Evolutionary conservation across 176 grass and related monocot genomes (phyloP).

Genomic region (Aegilops longissima): DNA sequence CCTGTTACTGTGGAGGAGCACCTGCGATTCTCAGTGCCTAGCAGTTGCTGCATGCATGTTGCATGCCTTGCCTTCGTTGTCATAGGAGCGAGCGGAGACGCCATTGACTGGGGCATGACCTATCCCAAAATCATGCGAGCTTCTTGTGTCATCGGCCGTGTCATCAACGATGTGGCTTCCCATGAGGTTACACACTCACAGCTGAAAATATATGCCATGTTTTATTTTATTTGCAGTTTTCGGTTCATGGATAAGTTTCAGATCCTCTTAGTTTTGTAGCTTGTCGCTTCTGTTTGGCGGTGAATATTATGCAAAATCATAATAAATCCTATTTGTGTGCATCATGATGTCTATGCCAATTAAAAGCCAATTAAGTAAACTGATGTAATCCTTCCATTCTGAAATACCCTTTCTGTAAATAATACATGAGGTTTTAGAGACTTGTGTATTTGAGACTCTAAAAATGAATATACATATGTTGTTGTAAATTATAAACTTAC

Average conservation of each 20-base stretch:
- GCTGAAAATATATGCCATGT: neutral
- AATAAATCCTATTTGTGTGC: too few species aligned
- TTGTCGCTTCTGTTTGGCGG: too few species aligned
- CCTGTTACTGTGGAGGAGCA: neutral
- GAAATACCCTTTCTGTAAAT: neutral
- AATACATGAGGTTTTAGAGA: too few species aligned
- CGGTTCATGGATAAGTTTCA: neutral
- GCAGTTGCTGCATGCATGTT: neutral
- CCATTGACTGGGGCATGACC: constrained; percentile 5
- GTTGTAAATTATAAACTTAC: neutral
- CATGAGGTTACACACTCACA: neutral
- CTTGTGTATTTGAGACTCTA: neutral
- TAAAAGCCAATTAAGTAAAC: neutral
- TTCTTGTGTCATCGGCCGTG: neutral
- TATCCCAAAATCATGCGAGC: constrained; percentile 20
- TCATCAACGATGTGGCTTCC: constrained; percentile 9
- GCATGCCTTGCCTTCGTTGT: neutral
- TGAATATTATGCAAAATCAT: too few species aligned
- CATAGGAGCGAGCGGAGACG: neutral
- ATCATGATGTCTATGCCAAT: too few species aligned
- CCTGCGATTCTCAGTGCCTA: neutral
- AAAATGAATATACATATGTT: neutral
- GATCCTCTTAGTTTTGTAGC: too few species aligned
- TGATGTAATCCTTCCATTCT: neutral
- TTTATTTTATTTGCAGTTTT: neutral